Base-by-base conservation (phyloP, 495 filamentous ascomycete species). In the Aspergillus ellipticus region DNA sequence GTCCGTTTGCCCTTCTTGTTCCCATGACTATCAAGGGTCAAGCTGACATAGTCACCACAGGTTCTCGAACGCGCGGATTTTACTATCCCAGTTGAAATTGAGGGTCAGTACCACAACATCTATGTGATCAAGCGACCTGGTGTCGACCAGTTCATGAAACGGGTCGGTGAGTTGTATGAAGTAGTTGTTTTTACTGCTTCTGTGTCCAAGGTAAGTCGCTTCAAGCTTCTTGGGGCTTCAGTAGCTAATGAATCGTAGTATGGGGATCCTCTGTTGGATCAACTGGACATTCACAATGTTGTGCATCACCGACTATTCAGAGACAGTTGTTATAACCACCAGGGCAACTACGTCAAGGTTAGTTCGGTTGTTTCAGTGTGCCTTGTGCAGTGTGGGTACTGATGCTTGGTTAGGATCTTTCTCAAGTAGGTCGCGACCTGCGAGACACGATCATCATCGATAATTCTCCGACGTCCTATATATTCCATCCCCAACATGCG, bases 361-460 rank as follows among this genome's bases (percentile, higher is more conserved):
- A 46, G 73, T 55, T 21, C 42, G 43, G 73, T 55, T 21, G 22
- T 19, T 17, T 24, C 8, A 16, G 22, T 42, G 20, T 4, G 1
- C 8, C 41, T 8, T 26, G n/a, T 33, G 8, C n/a, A n/a, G n/a
- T 4, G 6, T 33, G 28, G 20, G 52, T 24, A 29, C 50, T 62
- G 21, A 61, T 48, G 6, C 48, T 22, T 41, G 22, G 56, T 21
- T 49, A 86, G 85, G 94, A 99, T 67, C 84, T 99, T 26, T 97
- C 94, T 15, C 94, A 97, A 79, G 83, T 99, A 50, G 94, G 94
- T 47, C 89, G 94, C 51, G 92, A 99, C 73, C 85, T 99, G 46
- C 88, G 87, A 63, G 94, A 97, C 66, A 97, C 93, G 3, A 99
- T 99, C 67, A 99, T 99, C 68, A 99, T 99, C 66, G 94, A 99